Conservation (phyloP, 805 yeast species). For the Metschnikowia proteae region DNA sequence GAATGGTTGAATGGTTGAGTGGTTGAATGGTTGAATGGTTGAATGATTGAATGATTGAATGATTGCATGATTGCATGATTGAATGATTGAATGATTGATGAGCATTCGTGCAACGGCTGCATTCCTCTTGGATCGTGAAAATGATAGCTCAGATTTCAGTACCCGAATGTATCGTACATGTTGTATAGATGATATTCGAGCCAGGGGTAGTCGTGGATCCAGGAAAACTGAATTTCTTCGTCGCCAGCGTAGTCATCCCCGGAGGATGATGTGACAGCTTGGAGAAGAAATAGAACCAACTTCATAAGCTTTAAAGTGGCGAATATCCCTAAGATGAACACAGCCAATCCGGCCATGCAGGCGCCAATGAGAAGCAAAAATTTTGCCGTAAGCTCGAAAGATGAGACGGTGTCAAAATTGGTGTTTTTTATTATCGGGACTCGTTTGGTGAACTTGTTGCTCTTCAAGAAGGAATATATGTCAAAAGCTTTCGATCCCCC, state of each 20-base stretch:
- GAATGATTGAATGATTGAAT: too few species aligned
- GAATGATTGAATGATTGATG: too few species aligned
- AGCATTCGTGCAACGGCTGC: too few species aligned
- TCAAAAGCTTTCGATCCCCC: neutral
- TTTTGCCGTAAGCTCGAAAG: neutral
- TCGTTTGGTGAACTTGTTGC: neutral
- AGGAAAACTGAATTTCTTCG: conserved; percentile 6
- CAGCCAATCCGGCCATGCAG: neutral
- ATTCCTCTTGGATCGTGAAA: neutral
- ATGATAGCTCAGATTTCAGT: neutral
- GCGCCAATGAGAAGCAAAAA: neutral
- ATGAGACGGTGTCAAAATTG: neutral
- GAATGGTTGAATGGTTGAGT: too few species aligned
- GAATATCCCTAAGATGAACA: neutral
- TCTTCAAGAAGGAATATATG: neutral
- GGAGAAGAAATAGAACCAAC: neutral
- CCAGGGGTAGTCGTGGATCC: conserved; percentile 15
- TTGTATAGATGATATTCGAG: conserved; percentile 16
- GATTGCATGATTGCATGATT: too few species aligned
- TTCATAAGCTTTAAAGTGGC: neutral
- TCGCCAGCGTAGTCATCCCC: neutral
- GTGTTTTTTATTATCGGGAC: neutral
- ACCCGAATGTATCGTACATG: conserved; percentile 12
- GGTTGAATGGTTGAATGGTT: too few species aligned
- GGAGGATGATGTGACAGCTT: neutral